These are phyloP conservation scores for Flueggea neowawraea DNA, from an alignment of 441 rosid species.

Conservation along the genomic window DNA sequence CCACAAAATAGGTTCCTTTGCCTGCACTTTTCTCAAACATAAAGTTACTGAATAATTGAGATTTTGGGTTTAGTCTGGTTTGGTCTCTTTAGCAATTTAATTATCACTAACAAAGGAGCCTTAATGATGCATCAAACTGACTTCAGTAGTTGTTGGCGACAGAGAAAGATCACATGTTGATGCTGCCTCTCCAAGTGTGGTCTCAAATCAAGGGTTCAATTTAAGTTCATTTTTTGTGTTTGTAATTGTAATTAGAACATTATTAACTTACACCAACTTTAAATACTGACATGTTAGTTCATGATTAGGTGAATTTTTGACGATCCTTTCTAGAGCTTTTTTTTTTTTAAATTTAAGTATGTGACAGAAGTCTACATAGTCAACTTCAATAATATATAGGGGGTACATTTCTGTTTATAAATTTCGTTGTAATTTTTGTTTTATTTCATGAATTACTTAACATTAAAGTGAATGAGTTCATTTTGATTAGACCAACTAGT, in stretches of 20 bases:
- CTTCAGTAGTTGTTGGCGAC: constrained; percentile 24
- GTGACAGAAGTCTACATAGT: too few relatives aligned
- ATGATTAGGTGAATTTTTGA: constrained; percentile 18
- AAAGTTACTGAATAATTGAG: constrained; percentile 27
- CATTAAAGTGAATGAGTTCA: too few relatives aligned
- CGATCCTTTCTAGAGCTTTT: neutral
- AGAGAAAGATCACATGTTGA: constrained; percentile 18
- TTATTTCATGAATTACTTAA: too few relatives aligned
- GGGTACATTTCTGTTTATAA: too few relatives aligned
- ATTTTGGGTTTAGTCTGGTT: neutral
- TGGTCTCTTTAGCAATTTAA: neutral
- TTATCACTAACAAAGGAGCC: constrained; percentile 12
- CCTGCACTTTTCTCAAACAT: constrained; percentile 47
- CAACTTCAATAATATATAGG: too few relatives aligned
- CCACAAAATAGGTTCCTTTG: constrained; percentile 25
- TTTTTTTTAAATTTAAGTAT: too few relatives aligned
- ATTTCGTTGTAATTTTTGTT: too few relatives aligned
- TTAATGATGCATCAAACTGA: constrained; percentile 16
- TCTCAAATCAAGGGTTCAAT: neutral
- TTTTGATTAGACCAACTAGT: too few relatives aligned
- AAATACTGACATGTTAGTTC: constrained; percentile 26
- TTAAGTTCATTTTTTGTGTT: too few relatives aligned
- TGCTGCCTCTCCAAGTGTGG: neutral
- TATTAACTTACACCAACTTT: constrained; percentile 21
- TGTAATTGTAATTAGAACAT: neutral